A percentile compares a stretch with the other conserved stretches of the same genome.
Conservation (phyloP, 139 green algal genomes). For the Edaphochlamys debaryana region DNA sequence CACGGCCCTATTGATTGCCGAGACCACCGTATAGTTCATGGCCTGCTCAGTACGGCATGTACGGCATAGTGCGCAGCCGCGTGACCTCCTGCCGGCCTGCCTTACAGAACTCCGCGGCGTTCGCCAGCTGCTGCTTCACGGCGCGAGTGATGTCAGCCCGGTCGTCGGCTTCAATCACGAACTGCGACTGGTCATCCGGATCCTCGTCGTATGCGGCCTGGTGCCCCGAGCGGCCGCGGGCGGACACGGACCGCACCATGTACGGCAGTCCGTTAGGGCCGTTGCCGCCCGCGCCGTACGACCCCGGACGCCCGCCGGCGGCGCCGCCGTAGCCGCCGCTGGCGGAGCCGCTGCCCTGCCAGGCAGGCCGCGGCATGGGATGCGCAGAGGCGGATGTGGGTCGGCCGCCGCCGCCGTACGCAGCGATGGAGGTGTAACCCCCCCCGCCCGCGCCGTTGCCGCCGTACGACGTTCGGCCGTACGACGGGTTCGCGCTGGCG, state of each 20-base stretch:
- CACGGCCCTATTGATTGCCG: too few relatives aligned
- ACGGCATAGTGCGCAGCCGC: conserved; percentile 18
- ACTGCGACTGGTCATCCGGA: background rate
- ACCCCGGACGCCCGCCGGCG: background rate
- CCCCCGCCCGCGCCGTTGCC: background rate
- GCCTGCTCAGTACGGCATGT: too few relatives aligned
- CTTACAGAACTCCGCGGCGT: conserved; percentile 16
- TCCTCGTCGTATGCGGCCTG: background rate
- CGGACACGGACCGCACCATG: conserved; percentile 11
- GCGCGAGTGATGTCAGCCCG: background rate
- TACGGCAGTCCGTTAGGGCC: background rate
- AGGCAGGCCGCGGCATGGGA: background rate
- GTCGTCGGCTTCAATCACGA: background rate
- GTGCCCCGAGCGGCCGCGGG: background rate
- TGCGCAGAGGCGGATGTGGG: background rate
- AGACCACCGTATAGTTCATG: too few relatives aligned
- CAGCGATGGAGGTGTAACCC: background rate
- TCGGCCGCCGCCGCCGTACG: too few relatives aligned
- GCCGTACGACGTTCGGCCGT: conserved; percentile 4
- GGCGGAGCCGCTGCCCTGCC: too few relatives aligned
- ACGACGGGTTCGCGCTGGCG: conserved; percentile 23
- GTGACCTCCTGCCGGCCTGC: background rate
- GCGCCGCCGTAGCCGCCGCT: background rate
- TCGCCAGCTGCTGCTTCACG: conserved; percentile 10
- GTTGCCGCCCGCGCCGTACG: background rate